Conservation (phyloP, 2,329 filamentous ascomycete genomes). For the Exophiala sideris region DNA sequence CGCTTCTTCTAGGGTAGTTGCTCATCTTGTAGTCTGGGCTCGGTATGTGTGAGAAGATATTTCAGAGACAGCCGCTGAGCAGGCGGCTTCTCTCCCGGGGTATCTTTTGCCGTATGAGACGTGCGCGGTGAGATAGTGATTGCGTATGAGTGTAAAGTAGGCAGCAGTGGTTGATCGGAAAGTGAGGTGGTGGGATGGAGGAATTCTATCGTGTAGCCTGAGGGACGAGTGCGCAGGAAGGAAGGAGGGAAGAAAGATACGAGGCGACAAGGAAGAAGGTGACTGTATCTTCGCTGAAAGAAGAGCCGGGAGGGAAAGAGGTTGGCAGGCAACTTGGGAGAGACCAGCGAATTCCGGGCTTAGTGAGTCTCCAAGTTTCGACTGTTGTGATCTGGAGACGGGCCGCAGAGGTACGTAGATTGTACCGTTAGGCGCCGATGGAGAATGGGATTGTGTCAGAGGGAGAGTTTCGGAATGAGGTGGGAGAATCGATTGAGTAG, state of each 20-base stretch:
- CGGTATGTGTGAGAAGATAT: conserved; percentile 3
- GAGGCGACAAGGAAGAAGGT: conserved; percentile 1
- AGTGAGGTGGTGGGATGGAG: neutral
- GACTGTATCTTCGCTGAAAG: conserved; percentile 8
- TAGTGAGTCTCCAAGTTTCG: conserved; percentile 4
- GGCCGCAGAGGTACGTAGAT: neutral
- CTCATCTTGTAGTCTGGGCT: conserved; percentile 19
- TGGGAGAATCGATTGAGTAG: neutral
- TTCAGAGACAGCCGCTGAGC: conserved; percentile 20
- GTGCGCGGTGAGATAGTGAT: conserved; percentile 5
- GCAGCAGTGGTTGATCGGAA: neutral
- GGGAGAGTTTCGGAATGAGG: conserved; percentile 3
- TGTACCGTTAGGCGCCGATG: neutral
- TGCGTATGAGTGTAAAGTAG: neutral
- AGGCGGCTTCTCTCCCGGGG: conserved; percentile 18
- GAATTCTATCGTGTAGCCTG: neutral
- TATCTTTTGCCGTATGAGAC: conserved; percentile 1
- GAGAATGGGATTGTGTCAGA: conserved; percentile 3
- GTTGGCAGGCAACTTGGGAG: conserved; percentile 6
- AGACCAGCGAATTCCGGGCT: conserved; percentile 3
- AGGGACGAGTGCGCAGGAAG: neutral
- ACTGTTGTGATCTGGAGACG: neutral
- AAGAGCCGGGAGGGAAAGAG: conserved; percentile 11
- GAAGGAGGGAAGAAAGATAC: conserved; percentile 1
- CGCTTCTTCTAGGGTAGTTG: conserved; percentile 25